phyloP scores from a whole-genome alignment of 163 green algal species.

The Chlamydomonas reinhardtii region DNA sequence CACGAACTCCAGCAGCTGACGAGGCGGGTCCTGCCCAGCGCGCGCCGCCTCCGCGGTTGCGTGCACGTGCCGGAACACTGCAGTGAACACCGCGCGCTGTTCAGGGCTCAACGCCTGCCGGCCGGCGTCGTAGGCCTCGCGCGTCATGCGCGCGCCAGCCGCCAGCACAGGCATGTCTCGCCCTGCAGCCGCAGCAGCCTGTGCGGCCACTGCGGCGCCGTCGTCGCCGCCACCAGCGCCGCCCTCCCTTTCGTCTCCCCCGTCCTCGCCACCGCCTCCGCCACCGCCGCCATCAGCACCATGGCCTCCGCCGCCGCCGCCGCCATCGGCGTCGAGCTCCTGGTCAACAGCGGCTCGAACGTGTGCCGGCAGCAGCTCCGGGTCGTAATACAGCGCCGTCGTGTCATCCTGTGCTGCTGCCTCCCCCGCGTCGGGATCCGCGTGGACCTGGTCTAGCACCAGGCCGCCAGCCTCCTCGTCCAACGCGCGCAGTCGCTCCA shows the following conservation, averaged over 20 bases:
- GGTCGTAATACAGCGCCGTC: background rate
- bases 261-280: too few relatives aligned
- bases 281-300: too few relatives aligned
- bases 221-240: too few relatives aligned
- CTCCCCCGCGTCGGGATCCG: background rate
- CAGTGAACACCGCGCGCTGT: background rate
- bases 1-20: too few relatives aligned
- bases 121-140: background rate
- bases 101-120: background rate
- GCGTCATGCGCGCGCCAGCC: too few relatives aligned
- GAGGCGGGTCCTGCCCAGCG: too few relatives aligned
- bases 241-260: too few relatives aligned
- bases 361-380: background rate
- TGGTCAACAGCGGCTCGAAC: too few relatives aligned
- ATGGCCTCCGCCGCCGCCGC: too few relatives aligned
- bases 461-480: background rate
- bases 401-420: background rate
- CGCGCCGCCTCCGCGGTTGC: too few relatives aligned
- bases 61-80: background rate
- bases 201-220: too few relatives aligned
- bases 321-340: too few relatives aligned
- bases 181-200: background rate
- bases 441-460: conserved; percentile 11
- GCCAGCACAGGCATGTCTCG: background rate
- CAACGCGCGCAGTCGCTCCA: background rate